Evolutionary conservation across 2,329 filamentous ascomycete species (phyloP), one percentile per base, ranked within the genome.

Genomic region (Coniochaeta sp.): DNA sequence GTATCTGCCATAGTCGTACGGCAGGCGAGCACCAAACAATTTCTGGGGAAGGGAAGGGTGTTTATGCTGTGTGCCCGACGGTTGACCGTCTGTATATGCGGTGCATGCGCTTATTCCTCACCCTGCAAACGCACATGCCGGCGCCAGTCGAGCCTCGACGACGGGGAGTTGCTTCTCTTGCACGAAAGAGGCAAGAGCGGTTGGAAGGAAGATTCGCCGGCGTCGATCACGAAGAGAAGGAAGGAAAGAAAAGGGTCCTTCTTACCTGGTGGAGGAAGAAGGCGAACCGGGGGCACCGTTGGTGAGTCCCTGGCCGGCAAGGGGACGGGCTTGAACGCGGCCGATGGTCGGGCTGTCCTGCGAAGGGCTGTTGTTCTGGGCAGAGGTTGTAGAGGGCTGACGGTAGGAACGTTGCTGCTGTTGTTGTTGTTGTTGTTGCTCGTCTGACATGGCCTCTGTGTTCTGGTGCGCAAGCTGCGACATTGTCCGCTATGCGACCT

Each of bases 381-480:
- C n/a, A n/a, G n/a, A n/a, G n/a, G n/a, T n/a, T n/a, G 38, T 22
- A 3, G 38, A 24, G 10, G 18, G 38, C n/a, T 42, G 38, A 42
- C 38, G 38, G 26, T 42, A 42, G 38, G 26, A 42, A 12, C n/a
- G 38, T 10, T 48, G 30, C n/a, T 32, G 30, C 9, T 32, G 30
- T 32, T 32, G 30, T 51, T 52, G 58, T 47, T 54, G 55, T 46
- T 48, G 56, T 53, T 54, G 54, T 52, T 56, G 57, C 57, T 61
- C 60, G 59, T 66, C 63, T 60, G 67, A 64, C 62, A 63, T 64
- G 65, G 64, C 69, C 62, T 74, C 66, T 62, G 69, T 67, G 65
- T 66, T 67, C 65, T 71, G 72, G 67, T 70, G 69, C 65, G 70
- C 69, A 71, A 72, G 71, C 68, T 78, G 76, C 69, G 75, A 76